Evolutionary conservation across 331 rosid genomes (phyloP).

Genomic region (Malus hybrid): DNA sequence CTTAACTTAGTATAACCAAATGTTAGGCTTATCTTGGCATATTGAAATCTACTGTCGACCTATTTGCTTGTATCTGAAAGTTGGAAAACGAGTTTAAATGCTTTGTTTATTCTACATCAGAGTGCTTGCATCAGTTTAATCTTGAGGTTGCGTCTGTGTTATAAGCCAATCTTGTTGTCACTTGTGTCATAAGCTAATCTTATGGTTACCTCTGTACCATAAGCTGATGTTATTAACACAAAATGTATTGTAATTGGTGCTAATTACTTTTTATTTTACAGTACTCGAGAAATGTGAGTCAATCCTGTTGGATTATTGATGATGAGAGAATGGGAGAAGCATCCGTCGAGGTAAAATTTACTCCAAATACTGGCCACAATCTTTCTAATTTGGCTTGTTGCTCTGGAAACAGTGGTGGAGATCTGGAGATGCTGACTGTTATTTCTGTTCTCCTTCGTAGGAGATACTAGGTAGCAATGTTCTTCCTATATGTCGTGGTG

Average conservation of each 20-base stretch:
- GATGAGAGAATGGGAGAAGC: constrained; percentile 98
- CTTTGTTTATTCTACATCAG: neutral
- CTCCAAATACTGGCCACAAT: constrained; percentile 5
- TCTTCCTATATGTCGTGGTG: constrained; percentile 65
- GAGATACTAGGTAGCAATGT: constrained; percentile 69
- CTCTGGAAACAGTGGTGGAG: constrained; percentile 1
- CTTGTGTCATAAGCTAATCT: neutral
- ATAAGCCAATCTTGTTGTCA: neutral
- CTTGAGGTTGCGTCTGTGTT: neutral
- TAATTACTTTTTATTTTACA: constrained; percentile 27
- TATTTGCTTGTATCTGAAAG: neutral
- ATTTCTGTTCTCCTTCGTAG: constrained; percentile 33
- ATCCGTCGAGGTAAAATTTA: constrained; percentile 73
- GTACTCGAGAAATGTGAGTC: constrained; percentile 98
- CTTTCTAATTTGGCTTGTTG: neutral
- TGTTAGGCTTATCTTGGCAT: neutral
- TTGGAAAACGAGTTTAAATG: neutral
- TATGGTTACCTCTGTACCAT: neutral
- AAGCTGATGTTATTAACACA: neutral
- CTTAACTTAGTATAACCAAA: neutral
- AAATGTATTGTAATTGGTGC: neutral
- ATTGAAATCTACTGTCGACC: neutral
- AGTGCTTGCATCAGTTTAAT: neutral
- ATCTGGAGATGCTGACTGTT: constrained; percentile 11
- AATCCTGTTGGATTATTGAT: constrained; percentile 87